These are phyloP conservation scores for Diaporthe ilicicola DNA, from an alignment of 2,329 filamentous ascomycete genomes.

Conservation along the genomic window DNA sequence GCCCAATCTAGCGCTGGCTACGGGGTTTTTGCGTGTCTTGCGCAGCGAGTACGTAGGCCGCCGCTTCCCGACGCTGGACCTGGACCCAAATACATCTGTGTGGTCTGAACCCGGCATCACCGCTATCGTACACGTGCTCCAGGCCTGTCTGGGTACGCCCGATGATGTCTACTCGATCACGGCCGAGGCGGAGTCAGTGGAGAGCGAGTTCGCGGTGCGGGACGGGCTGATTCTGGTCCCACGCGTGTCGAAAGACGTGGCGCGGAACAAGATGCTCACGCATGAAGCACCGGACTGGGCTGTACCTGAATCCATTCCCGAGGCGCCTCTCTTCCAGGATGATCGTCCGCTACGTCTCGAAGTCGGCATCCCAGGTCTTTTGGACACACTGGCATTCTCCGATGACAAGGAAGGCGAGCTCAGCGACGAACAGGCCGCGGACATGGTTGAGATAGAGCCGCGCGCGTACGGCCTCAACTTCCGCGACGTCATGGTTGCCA, in stretches of 20 bases:
- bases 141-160: not conserved
- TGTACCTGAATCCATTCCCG: not conserved
- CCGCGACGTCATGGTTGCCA: slow-evolving; percentile 47
- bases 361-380: not conserved
- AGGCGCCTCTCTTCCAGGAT: not conserved
- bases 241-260: slow-evolving; percentile 38
- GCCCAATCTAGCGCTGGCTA: slow-evolving; percentile 35
- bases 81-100: slow-evolving; percentile 10
- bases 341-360: not conserved
- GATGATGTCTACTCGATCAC: not conserved
- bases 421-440: too few species aligned
- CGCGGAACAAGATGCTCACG: not conserved
- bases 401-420: too few species aligned
- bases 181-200: not conserved
- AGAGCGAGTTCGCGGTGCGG: slow-evolving; percentile 42
- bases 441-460: not conserved
- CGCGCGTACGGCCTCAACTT: slow-evolving; percentile 48
- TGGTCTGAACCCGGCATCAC: not conserved
- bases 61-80: slow-evolving; percentile 34
- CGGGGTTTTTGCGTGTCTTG: slow-evolving; percentile 36
- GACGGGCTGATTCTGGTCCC: slow-evolving; percentile 39
- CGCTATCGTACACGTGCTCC: slow-evolving; percentile 14
- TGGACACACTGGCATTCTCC: not conserved
- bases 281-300: not conserved
- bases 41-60: slow-evolving; percentile 33